Evolutionary conservation across 2,329 filamentous ascomycete species (phyloP).

Genomic region (Botrytis fabae): DNA sequence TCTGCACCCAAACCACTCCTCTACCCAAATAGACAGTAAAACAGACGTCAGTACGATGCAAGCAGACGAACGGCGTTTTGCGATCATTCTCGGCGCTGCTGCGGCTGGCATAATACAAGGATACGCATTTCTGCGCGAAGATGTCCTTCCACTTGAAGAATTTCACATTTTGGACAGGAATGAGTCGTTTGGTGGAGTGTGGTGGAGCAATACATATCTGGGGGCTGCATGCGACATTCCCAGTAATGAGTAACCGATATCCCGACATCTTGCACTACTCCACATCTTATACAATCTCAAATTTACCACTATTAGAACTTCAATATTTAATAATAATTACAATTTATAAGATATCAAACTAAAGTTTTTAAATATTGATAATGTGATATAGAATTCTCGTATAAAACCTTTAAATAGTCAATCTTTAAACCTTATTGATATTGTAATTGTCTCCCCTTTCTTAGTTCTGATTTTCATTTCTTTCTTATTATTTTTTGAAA

Average conservation of each 20-base stretch:
- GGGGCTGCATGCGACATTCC: conserved; percentile 18
- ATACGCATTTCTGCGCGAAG: conserved; percentile 11
- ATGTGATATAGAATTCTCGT: too few relatives aligned
- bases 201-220: conserved; percentile 16
- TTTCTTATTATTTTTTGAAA: too few relatives aligned
- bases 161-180: conserved; percentile 18
- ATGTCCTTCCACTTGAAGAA: conserved; percentile 10
- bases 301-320: too few relatives aligned
- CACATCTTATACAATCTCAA: too few relatives aligned
- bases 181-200: conserved; percentile 7
- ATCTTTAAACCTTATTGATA: too few relatives aligned
- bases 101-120: conserved; percentile 17
- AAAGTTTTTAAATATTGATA: too few relatives aligned
- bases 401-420: too few relatives aligned
- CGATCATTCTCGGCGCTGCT: conserved; percentile 9
- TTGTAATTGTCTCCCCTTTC: too few relatives aligned
- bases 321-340: too few relatives aligned
- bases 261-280: too few relatives aligned
- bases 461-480: too few relatives aligned
- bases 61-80: conserved; percentile 15
- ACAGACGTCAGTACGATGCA: background rate
- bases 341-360: too few relatives aligned
- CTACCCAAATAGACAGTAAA: conserved; percentile 12
- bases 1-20: conserved; percentile 4
- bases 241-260: background rate